These are phyloP conservation scores for Kuraishia piskuri DNA, from an alignment of 805 yeast species.

Conservation along the genomic window DNA sequence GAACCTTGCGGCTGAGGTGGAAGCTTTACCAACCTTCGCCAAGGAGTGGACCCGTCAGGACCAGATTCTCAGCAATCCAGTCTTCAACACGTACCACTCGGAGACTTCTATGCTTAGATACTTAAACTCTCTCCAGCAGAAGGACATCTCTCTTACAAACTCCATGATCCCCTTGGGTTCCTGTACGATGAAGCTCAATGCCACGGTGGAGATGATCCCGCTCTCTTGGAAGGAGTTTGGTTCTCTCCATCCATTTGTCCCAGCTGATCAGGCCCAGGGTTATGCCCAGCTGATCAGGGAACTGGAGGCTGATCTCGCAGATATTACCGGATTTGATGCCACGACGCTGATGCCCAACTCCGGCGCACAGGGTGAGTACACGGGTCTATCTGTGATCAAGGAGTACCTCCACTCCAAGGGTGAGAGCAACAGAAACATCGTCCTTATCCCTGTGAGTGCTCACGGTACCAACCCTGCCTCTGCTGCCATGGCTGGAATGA, in stretches of 20 bases:
- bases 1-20: constrained; percentile 14
- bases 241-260: constrained; percentile 88
- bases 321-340: constrained; percentile 88
- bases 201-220: constrained; percentile 92
- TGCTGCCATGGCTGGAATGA: constrained; percentile 94
- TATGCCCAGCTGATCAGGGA: constrained; percentile 68
- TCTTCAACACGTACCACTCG: constrained; percentile 81
- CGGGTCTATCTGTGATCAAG: constrained; percentile 83
- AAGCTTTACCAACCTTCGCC: constrained; percentile 42
- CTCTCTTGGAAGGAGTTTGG: constrained; percentile 92
- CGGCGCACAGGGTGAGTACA: constrained; percentile 97
- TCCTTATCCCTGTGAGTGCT: constrained; percentile 94
- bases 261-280: constrained; percentile 82
- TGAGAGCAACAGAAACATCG: constrained; percentile 67
- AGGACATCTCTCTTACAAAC: constrained; percentile 88
- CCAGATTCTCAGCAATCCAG: constrained; percentile 56
- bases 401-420: constrained; percentile 67
- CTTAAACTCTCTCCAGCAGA: constrained; percentile 72
- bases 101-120: constrained; percentile 95
- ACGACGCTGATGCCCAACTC: constrained; percentile 94
- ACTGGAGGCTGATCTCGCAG: constrained; percentile 77
- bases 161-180: constrained; percentile 98
- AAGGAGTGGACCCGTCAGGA: constrained; percentile 44
- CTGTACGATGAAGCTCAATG: constrained; percentile 95
- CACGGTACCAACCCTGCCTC: constrained; percentile 99